These are phyloP conservation scores for Scytalidium sp. DNA, from an alignment of 2,329 filamentous ascomycete genomes.

Conservation along the genomic window DNA sequence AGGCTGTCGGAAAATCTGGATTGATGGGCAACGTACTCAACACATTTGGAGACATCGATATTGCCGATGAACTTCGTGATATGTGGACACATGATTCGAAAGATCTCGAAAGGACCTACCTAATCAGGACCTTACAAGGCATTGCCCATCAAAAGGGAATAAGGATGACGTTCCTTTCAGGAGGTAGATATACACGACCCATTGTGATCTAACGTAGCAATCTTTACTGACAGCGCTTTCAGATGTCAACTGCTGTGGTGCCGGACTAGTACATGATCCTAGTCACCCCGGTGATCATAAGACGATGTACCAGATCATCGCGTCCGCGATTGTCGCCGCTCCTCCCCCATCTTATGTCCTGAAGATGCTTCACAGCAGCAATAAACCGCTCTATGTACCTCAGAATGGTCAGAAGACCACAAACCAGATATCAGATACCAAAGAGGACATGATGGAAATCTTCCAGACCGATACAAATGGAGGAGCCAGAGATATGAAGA, in stretches of 20 bases:
- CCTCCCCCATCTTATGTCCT: constrained; percentile 83
- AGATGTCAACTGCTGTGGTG: constrained; percentile 88
- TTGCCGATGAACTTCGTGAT: constrained; percentile 90
- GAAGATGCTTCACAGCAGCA: constrained; percentile 93
- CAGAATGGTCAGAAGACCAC: constrained; percentile 79
- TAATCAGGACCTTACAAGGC: constrained; percentile 92
- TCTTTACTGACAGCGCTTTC: constrained; percentile 10
- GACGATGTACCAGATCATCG: constrained; percentile 98
- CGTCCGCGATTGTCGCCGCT: constrained; percentile 86
- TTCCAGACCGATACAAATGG: constrained; percentile 93
- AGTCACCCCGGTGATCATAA: constrained; percentile 91
- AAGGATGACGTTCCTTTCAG: constrained; percentile 94
- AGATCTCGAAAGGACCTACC: constrained; percentile 93
- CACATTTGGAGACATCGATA: constrained; percentile 93
- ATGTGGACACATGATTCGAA: constrained; percentile 99
- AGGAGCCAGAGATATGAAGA: constrained; percentile 76
- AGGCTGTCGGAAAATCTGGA: constrained; percentile 90
- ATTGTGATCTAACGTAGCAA: neutral
- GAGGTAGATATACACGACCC: constrained; percentile 50
- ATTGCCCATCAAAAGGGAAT: constrained; percentile 94
- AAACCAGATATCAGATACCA: constrained; percentile 80
- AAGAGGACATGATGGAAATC: constrained; percentile 99
- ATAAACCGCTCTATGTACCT: constrained; percentile 87
- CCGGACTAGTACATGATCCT: constrained; percentile 91
- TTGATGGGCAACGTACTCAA: constrained; percentile 95